Evolutionary conservation across 345 rosid genomes (phyloP).

Genomic region (Draba incana): DNA sequence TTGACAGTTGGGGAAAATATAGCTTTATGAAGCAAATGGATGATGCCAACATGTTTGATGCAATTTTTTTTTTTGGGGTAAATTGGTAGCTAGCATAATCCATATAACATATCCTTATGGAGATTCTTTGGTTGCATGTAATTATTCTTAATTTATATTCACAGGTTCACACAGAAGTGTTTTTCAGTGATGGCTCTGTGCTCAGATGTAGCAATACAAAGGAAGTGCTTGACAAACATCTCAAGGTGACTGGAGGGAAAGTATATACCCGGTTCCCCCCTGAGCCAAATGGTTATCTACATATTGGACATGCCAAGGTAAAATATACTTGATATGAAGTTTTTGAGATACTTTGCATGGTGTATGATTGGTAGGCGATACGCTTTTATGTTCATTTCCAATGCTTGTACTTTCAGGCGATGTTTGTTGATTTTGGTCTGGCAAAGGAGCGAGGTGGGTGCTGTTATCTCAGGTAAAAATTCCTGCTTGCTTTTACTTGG

Average conservation of each 20-base stretch:
- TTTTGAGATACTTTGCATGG: neutral
- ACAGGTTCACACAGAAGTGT: conserved; percentile 89
- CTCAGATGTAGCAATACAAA: conserved; percentile 81
- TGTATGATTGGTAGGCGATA: conserved; percentile 12
- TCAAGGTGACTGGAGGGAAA: conserved; percentile 73
- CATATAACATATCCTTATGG: conserved; percentile 10
- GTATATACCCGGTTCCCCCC: conserved; percentile 91
- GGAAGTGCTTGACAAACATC: conserved; percentile 83
- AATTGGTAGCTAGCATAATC: neutral
- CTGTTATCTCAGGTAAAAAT: conserved; percentile 78
- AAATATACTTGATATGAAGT: conserved; percentile 16
- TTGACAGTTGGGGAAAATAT: neutral
- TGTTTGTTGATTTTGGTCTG: conserved; percentile 96
- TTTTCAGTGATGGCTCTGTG: conserved; percentile 72
- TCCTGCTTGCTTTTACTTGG: conserved; percentile 20
- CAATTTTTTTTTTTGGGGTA: conserved; percentile 3
- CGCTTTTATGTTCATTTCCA: neutral
- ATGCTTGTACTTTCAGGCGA: conserved; percentile 60
- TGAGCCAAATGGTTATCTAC: conserved; percentile 98
- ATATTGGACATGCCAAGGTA: conserved; percentile 99
- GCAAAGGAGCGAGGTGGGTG: conserved; percentile 91
- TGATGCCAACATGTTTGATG: conserved; percentile 22
- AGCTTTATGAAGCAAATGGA: conserved; percentile 13
- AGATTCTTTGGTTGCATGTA: neutral
- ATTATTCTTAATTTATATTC: neutral